Base-by-base conservation (phyloP, 2,329 filamentous ascomycete species). In the Cercospora zeina region DNA sequence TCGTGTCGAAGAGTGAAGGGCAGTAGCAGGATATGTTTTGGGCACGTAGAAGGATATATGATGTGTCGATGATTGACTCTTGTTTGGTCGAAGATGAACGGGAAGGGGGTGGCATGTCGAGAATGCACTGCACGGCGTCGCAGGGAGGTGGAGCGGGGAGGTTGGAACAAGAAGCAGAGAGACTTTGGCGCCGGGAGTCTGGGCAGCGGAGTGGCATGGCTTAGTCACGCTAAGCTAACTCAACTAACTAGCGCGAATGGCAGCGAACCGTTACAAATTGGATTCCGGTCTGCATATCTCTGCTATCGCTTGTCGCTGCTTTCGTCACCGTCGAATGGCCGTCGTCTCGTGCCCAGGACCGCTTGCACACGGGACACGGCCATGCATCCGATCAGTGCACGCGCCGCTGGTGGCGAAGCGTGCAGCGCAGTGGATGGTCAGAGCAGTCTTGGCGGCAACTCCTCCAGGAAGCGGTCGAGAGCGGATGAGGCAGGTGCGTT, bases 1-100 rank as follows among this genome's bases (percentile, higher is more conserved):
- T 70, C 51, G 61, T 53, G n/a, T 56, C 50, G n/a, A 59, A 62
- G 57, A 63, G 58, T 54, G 62, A 62, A 10, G 49, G 47, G 2
- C 47, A 51, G 19, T 51, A 7, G 24, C 4, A 0, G 6, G 36
- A 13, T 3, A 8, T 39, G 11, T 39, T 3, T 13, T 4, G 14
- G 34, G 34, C 8, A 36, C 14, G 34, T 14, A 8, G 14, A 8
- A 8, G 34, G 14, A 8, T 36, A 14, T 14, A 14, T 36, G 34
- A 36, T 36, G 8, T 36, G 34, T 36, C n/a, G n/a, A n/a, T n/a
- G n/a, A n/a, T n/a, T n/a, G n/a, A n/a, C n/a, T n/a, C n/a, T n/a
- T n/a, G n/a, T n/a, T n/a, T 27, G 24, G 24, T 27, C 24, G 24
- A 6, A 27, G 6, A 6, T 27, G 24, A 27, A 6, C 3, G 3